Conservation (phyloP, 2,329 filamentous ascomycete species). For the Alternaria sp. region DNA sequence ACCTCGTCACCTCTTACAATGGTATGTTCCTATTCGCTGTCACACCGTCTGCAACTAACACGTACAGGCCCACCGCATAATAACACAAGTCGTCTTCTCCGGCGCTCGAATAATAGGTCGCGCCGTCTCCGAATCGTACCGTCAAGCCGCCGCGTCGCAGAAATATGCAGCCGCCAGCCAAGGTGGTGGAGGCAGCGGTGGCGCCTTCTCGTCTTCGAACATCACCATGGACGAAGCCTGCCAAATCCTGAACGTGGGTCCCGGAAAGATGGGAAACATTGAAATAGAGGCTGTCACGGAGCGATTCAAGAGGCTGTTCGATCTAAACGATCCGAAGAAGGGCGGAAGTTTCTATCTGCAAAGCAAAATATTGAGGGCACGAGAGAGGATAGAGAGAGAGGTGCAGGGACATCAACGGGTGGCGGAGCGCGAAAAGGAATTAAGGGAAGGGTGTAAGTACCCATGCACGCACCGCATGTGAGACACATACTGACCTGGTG, state of each 20-base stretch:
- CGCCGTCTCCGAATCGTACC: slow-evolving; percentile 92
- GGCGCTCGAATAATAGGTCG: slow-evolving; percentile 91
- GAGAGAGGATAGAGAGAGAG: slow-evolving; percentile 91
- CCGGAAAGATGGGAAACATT: slow-evolving; percentile 77
- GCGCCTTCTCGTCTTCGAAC: slow-evolving; percentile 67
- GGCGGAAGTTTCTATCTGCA: slow-evolving; percentile 98
- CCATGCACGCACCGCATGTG: neutral
- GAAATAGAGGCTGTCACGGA: slow-evolving; percentile 81
- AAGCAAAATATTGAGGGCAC: slow-evolving; percentile 91
- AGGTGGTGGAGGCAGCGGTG: slow-evolving; percentile 55
- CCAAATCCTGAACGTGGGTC: slow-evolving; percentile 95
- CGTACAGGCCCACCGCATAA: slow-evolving; percentile 84
- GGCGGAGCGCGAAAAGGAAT: slow-evolving; percentile 75
- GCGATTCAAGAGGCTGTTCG: slow-evolving; percentile 93
- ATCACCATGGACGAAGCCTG: slow-evolving; percentile 96
- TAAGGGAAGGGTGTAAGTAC: slow-evolving; percentile 71
- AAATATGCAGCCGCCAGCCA: slow-evolving; percentile 78
- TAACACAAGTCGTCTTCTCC: slow-evolving; percentile 90
- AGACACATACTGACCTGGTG: neutral
- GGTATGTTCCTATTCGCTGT: slow-evolving; percentile 21
- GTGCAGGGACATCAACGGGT: slow-evolving; percentile 74
- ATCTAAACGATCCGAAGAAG: slow-evolving; percentile 91
- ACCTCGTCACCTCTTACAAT: slow-evolving; percentile 19
- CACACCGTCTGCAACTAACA: slow-evolving; percentile 28
- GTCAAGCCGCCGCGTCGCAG: slow-evolving; percentile 87